Evolutionary conservation across 1,284 basidiomycete genomes (phyloP).

Genomic region (Waitea zeae): DNA sequence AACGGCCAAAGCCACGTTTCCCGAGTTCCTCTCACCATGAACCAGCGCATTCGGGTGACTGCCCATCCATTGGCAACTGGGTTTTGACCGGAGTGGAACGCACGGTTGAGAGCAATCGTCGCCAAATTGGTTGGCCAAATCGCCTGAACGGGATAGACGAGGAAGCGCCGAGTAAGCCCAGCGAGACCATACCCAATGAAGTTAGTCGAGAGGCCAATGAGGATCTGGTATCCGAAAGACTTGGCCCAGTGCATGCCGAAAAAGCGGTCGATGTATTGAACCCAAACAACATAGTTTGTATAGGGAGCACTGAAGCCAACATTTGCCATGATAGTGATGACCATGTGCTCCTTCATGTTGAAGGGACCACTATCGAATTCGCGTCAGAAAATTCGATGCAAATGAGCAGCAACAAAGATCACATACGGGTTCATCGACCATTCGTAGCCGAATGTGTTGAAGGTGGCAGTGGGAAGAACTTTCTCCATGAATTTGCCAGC

Average conservation of each 20-base stretch:
- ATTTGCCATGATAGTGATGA: constrained; percentile 54
- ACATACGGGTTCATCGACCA: constrained; percentile 12
- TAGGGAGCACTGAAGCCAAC: constrained; percentile 13
- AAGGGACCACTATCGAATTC: constrained; percentile 20
- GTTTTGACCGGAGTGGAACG: constrained; percentile 8
- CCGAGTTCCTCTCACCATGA: no score
- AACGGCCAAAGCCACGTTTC: no score
- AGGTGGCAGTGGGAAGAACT: constrained; percentile 9
- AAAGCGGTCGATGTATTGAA: constrained; percentile 14
- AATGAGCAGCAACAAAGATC: background rate
- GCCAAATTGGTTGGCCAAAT: constrained; percentile 42
- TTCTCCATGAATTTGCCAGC: constrained; percentile 11
- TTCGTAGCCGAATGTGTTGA: constrained; percentile 11
- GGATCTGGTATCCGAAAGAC: constrained; percentile 20
- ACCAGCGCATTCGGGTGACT: constrained; percentile 22
- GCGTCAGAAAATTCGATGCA: constrained; percentile 9
- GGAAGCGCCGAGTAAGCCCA: constrained; percentile 36
- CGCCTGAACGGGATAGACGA: constrained; percentile 38
- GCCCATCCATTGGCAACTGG: constrained; percentile 17
- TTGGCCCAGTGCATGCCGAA: constrained; percentile 14
- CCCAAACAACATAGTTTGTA: constrained; percentile 12
- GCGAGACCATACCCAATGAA: constrained; percentile 26
- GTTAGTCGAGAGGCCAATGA: constrained; percentile 23
- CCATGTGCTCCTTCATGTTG: constrained; percentile 30
- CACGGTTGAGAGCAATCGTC: constrained; percentile 6